Conservation (phyloP, 1,284 basidiomycete species). For the Filobasidium uniguttulatum region DNA sequence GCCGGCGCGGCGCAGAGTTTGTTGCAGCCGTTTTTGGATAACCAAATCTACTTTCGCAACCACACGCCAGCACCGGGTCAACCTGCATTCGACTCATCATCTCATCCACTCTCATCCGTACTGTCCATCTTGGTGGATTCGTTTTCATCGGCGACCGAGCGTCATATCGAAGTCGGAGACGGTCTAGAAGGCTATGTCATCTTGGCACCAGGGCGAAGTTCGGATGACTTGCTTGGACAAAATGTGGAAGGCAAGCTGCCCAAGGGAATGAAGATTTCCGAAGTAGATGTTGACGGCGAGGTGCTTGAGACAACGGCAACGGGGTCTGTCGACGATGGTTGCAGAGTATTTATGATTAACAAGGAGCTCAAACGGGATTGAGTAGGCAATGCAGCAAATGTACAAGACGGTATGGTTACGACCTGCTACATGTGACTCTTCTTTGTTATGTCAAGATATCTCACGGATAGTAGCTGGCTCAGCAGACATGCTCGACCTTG, state of each 20-base stretch:
- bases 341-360: conserved; percentile 30
- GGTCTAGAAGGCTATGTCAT: conserved; percentile 81
- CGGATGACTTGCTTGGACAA: conserved; percentile 49
- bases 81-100: conserved; percentile 50
- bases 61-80: conserved; percentile 52
- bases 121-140: conserved; percentile 72
- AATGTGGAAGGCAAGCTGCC: conserved; percentile 36
- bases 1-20: conserved; percentile 81
- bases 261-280: conserved; percentile 44
- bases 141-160: conserved; percentile 75
- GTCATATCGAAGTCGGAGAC: conserved; percentile 95
- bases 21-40: conserved; percentile 90
- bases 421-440: too few relatives aligned
- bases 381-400: too few relatives aligned
- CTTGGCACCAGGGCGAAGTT: conserved; percentile 51
- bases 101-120: conserved; percentile 66
- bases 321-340: conserved; percentile 11
- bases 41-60: conserved; percentile 97
- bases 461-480: too few relatives aligned
- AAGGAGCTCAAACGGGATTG: conserved; percentile 36
- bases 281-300: conserved; percentile 28
- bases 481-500: conserved; percentile 65
- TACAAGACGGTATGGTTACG: too few relatives aligned
- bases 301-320: not conserved
- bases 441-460: too few relatives aligned